Evolutionary conservation across 2,329 filamentous ascomycete species (phyloP).

Genomic region (Aspergillus pseudotamarii): DNA sequence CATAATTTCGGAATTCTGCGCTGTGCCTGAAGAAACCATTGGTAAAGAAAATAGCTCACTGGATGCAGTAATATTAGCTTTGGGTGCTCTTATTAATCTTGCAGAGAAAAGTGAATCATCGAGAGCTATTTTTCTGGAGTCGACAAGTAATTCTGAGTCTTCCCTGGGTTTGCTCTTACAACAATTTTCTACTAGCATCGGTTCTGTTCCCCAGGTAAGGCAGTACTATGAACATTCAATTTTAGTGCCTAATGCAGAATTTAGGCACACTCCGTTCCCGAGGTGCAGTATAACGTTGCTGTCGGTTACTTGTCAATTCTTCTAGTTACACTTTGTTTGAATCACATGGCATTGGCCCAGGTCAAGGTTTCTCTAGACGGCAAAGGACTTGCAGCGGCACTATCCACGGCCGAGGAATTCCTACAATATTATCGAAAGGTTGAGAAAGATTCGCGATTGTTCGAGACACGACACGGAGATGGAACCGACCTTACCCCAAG

Average conservation of each 20-base stretch:
- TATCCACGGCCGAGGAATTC: constrained; percentile 65
- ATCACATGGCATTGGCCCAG: constrained; percentile 46
- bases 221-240: constrained; percentile 11
- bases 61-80: constrained; percentile 73
- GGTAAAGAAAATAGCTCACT: constrained; percentile 58
- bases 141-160: constrained; percentile 38
- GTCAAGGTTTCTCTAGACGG: constrained; percentile 50
- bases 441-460: constrained; percentile 49
- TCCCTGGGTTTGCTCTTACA: constrained; percentile 63
- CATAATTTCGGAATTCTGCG: constrained; percentile 36
- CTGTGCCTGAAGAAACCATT: constrained; percentile 31
- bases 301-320: constrained; percentile 85
- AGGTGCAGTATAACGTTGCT: constrained; percentile 77
- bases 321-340: constrained; percentile 76
- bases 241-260: constrained; percentile 15
- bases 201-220: constrained; percentile 68
- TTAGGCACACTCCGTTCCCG: constrained; percentile 61
- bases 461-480: constrained; percentile 51
- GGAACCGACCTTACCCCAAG: constrained; percentile 56
- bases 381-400: constrained; percentile 52
- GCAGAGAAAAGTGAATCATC: constrained; percentile 73
- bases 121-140: constrained; percentile 52
- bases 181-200: constrained; percentile 69
- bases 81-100: constrained; percentile 86
- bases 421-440: constrained; percentile 62